These are phyloP conservation scores for Antitrichia curtipendula DNA, from an alignment of 225 moss, liverwort and hornwort species.

Conservation along the genomic window DNA sequence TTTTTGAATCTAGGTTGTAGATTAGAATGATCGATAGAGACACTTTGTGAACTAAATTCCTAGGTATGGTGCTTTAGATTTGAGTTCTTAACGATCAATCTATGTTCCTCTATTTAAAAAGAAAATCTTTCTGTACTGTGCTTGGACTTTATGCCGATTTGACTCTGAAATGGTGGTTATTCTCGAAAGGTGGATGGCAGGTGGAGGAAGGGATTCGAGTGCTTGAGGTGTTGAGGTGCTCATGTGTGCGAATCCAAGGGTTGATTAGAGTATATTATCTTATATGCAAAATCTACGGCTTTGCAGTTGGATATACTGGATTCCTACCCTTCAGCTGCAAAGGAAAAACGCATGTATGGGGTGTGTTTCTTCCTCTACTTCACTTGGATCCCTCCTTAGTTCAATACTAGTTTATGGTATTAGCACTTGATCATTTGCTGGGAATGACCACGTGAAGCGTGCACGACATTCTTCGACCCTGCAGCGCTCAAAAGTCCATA, in stretches of 20 bases:
- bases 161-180: not conserved
- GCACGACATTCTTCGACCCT: not conserved
- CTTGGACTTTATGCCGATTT: not conserved
- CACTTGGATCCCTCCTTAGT: not conserved
- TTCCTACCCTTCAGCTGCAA: not conserved
- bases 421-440: not conserved
- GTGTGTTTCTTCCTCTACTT: not conserved
- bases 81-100: not conserved
- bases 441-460: not conserved
- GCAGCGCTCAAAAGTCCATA: not conserved
- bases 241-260: not conserved
- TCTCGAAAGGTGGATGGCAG: not conserved
- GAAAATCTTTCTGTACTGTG: not conserved
- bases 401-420: not conserved
- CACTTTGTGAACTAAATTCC: not conserved
- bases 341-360: slow-evolving; percentile 29
- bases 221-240: not conserved
- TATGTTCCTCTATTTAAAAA: not conserved
- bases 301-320: not conserved
- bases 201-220: not conserved
- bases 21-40: not conserved
- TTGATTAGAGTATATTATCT: not conserved
- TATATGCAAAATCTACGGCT: slow-evolving; percentile 6
- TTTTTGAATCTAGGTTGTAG: not conserved
- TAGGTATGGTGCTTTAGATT: not conserved